phyloP scores from a whole-genome alignment of 1,139 yeast species.

The Debaryomycetaceae sp. region DNA sequence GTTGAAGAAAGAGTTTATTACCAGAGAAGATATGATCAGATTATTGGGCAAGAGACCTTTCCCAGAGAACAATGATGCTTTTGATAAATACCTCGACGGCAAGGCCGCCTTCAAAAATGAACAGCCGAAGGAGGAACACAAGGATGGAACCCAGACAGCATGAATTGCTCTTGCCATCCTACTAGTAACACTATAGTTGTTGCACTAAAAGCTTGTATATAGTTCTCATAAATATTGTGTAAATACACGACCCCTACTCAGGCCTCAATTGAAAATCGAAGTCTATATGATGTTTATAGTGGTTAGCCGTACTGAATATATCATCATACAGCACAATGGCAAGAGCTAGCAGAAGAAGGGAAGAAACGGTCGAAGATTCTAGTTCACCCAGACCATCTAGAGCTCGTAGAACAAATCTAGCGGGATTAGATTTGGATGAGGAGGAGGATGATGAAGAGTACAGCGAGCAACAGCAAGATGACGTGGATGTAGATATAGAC shows the following conservation, averaged over 20 bases:
- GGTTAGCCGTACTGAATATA: neutral
- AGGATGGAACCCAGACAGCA: neutral
- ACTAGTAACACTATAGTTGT: neutral
- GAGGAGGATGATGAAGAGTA: conserved; percentile 24
- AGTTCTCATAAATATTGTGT: neutral
- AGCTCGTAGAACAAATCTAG: conserved; percentile 17
- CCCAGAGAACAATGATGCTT: conserved; percentile 75
- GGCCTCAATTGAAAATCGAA: neutral
- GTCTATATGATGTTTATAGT: too few relatives aligned
- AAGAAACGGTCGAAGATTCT: conserved; percentile 8
- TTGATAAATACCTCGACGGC: conserved; percentile 68
- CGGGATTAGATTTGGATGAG: conserved; percentile 27
- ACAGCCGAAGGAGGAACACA: conserved; percentile 7
- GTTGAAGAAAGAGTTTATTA: conserved; percentile 64
- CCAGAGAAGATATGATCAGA: conserved; percentile 78
- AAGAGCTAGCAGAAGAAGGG: conserved; percentile 6
- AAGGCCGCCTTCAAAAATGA: conserved; percentile 27
- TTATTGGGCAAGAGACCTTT: conserved; percentile 73
- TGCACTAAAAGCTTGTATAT: neutral
- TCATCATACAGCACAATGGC: conserved; percentile 5
- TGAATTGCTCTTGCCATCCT: neutral
- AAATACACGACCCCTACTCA: neutral
- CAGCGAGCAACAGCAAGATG: conserved; percentile 18
- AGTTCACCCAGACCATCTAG: conserved; percentile 18
- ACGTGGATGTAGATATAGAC: conserved; percentile 8